These are phyloP conservation scores for Zangia roseola DNA, from an alignment of 768 basidiomycete species.

Conservation along the genomic window DNA sequence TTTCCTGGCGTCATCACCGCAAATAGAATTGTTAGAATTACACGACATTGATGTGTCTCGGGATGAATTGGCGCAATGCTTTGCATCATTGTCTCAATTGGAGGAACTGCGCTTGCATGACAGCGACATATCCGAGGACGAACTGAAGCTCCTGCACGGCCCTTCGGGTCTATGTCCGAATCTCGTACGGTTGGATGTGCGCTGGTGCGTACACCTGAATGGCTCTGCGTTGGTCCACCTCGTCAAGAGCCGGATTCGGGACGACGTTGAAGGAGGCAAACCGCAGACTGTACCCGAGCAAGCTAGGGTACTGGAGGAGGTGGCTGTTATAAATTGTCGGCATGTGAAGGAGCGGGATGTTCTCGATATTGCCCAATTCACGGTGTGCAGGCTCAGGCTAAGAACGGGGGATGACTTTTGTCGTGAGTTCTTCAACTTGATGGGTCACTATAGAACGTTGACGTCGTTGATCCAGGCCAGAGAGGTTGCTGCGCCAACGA, in stretches of 20 bases:
- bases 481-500: constrained; percentile 55
- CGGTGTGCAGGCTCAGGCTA: constrained; percentile 47
- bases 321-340: constrained; percentile 57
- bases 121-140: constrained; percentile 52
- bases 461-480: constrained; percentile 31
- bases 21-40: constrained; percentile 45
- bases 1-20: constrained; percentile 32
- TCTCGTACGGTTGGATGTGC: constrained; percentile 50
- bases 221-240: constrained; percentile 51
- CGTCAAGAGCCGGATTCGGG: constrained; percentile 39
- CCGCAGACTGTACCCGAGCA: constrained; percentile 1
- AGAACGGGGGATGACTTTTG: constrained; percentile 47
- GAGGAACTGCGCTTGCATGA: constrained; percentile 55
- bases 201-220: constrained; percentile 58
- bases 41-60: constrained; percentile 47
- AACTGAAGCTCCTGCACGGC: constrained; percentile 39
- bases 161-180: constrained; percentile 44
- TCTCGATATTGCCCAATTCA: constrained; percentile 45
- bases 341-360: constrained; percentile 56
- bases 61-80: constrained; percentile 36
- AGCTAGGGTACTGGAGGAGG: constrained; percentile 37
- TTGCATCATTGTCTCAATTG: constrained; percentile 38
- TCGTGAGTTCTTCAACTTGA: constrained; percentile 39
- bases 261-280: background rate
- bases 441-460: too few relatives aligned